phyloP scores from a whole-genome alignment of 2,329 filamentous ascomycete species.

The Arthrobotrys musiformis region DNA sequence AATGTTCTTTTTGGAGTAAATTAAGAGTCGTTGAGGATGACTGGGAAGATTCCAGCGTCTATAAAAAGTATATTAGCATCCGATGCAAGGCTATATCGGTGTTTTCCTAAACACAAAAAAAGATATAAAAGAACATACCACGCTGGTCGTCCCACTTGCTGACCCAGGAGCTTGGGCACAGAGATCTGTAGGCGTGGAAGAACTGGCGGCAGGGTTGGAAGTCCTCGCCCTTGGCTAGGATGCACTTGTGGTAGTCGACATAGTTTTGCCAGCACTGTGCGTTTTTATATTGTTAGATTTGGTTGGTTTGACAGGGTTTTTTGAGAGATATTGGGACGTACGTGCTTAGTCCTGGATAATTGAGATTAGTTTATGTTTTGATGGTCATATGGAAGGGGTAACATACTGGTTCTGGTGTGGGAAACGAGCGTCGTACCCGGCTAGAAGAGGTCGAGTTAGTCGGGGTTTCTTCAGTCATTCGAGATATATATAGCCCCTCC shows the following conservation, averaged over 20 bases:
- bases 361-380: too few species aligned
- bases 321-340: conserved; percentile 45
- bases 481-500: background rate
- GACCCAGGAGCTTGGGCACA: conserved; percentile 96
- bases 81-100: conserved; percentile 37
- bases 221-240: conserved; percentile 78
- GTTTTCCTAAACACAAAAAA: too few species aligned
- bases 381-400: background rate
- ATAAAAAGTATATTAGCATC: conserved; percentile 56
- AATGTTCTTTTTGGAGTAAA: background rate
- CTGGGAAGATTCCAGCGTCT: conserved; percentile 77
- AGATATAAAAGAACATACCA: conserved; percentile 73
- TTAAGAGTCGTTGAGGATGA: conserved; percentile 70
- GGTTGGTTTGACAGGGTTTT: background rate
- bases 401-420: conserved; percentile 90
- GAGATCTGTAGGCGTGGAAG: conserved; percentile 93
- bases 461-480: background rate
- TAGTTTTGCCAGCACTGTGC: conserved; percentile 99
- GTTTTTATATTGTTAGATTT: background rate
- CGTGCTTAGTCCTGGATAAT: conserved; percentile 60
- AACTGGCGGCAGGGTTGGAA: conserved; percentile 72
- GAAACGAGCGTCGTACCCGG: conserved; percentile 94
- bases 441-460: conserved; percentile 66
- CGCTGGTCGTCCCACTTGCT: conserved; percentile 97
- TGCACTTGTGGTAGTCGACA: conserved; percentile 99